Evolutionary conservation across 2,329 filamentous ascomycete genomes (phyloP).

Genomic region (Esteya vermicola): DNA sequence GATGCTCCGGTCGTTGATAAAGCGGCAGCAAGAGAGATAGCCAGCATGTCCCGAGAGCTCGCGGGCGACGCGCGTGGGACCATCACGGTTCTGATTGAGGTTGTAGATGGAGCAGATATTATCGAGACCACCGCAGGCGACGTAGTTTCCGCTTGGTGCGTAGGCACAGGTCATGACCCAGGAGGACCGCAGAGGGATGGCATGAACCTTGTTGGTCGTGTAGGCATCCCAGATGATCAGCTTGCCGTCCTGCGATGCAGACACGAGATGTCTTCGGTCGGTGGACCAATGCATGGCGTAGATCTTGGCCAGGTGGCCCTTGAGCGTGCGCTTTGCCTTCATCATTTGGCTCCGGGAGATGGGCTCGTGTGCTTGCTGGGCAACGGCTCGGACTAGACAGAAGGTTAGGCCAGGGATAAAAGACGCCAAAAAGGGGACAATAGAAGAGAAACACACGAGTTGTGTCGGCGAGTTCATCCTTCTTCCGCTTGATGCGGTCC

Average conservation of each 20-base stretch:
- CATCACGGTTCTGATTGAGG: constrained; percentile 82
- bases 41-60: constrained; percentile 95
- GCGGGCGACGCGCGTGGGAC: constrained; percentile 88
- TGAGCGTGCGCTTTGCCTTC: constrained; percentile 93
- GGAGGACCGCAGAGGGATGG: constrained; percentile 89
- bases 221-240: constrained; percentile 99
- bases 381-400: constrained; percentile 69
- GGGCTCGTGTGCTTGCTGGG: constrained; percentile 80
- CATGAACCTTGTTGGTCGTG: constrained; percentile 98
- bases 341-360: constrained; percentile 85
- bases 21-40: constrained; percentile 95
- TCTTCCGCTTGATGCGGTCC: constrained; percentile 98
- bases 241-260: constrained; percentile 96
- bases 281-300: constrained; percentile 99
- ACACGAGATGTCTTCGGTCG: constrained; percentile 90
- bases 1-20: constrained; percentile 96
- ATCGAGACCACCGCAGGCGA: constrained; percentile 94
- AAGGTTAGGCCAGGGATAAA: constrained; percentile 4
- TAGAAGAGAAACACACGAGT: constrained; percentile 54
- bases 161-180: constrained; percentile 99
- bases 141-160: constrained; percentile 93
- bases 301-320: constrained; percentile 97
- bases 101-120: constrained; percentile 99
- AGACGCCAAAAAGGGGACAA: neutral
- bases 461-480: constrained; percentile 97